Base-by-base conservation (phyloP, 2,329 filamentous ascomycete genomes). In the Colletotrichum sp. region DNA sequence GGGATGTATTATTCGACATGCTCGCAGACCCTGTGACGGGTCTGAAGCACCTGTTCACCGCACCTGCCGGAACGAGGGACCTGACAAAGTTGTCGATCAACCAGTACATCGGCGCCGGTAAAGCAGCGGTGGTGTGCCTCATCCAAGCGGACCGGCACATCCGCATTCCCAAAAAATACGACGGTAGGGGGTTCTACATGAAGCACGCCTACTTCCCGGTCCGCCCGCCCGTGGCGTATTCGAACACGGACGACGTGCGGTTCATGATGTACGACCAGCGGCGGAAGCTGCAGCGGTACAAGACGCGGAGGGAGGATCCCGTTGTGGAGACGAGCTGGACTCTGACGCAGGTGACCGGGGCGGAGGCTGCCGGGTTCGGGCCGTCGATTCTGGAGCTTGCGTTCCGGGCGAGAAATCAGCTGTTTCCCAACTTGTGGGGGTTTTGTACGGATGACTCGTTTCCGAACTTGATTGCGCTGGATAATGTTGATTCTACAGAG, bases 241-340 rank as follows among this genome's bases (percentile, higher is more conserved):
- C 64, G 39, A 66, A 66, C 27, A 66, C 64, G 64, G 64, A 66
- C 43, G 22, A 52, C 16, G 18, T 66, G 22, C 10, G 27, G 16
- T 43, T 52, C 18, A 66, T 66, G 64, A 55, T 30, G 39, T 43
- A 48, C 25, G 64, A 66, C 27, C 64, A 66, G 64, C 64, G 25
- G 64, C 10, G 27, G 27, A 66, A 66, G 64, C 39, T 66, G 64
- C 28, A 18, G 39, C 10, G 18, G 25, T 66, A 52, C 64, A 66
- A 66, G 39, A 55, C n/a, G 64, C 16, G 39, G n/a, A 28, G 64
- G 64, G 39, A 66, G 9, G 64, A 43, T 0, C 64, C 64, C 6
- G n/a, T 66, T n/a, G 27, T 66, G 64, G 64, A 66, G 64, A 66
- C 64, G 43, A 66, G 64, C 64, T 66, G 64, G 64, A 66, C 64